phyloP scores from a whole-genome alignment of 139 green algal species.

The Nannochloris sp. region DNA sequence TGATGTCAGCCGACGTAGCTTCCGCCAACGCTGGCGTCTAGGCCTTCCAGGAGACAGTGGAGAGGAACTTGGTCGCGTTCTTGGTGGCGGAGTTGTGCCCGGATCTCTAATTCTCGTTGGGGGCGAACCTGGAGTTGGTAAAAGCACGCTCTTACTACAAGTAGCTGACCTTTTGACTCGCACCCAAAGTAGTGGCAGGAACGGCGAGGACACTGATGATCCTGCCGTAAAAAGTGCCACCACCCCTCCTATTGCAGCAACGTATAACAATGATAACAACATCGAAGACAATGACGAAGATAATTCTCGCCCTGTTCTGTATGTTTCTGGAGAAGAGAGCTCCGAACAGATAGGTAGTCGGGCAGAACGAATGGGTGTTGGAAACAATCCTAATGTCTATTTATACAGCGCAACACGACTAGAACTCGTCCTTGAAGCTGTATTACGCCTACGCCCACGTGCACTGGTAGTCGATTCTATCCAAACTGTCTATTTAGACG shows the following conservation, averaged over 20 bases:
- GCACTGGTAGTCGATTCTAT: conserved; percentile 90
- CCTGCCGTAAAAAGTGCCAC: no score
- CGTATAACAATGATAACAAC: not conserved
- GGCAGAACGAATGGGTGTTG: conserved; percentile 60
- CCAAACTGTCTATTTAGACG: conserved; percentile 85
- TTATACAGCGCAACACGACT: conserved; percentile 39
- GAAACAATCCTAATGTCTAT: conserved; percentile 15
- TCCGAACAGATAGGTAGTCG: conserved; percentile 62
- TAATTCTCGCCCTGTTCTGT: conserved; percentile 47
- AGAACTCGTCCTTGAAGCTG: conserved; percentile 37
- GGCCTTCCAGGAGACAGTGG: conserved; percentile 39
- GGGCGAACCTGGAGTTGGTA: conserved; percentile 93
- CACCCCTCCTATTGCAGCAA: no score
- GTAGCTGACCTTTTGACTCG: conserved; percentile 21
- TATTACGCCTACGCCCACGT: conserved; percentile 9
- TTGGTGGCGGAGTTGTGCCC: conserved; percentile 87
- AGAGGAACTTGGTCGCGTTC: conserved; percentile 66
- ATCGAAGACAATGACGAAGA: not conserved
- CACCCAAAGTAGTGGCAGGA: not conserved
- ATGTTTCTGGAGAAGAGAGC: conserved; percentile 72
- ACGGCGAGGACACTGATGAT: conserved; percentile 3
- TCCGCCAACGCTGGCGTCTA: conserved; percentile 33
- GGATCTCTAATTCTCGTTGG: conserved; percentile 84
- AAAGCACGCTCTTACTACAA: conserved; percentile 93
- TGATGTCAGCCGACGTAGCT: conserved; percentile 20